Percentiles rank a stretch among this genome's conserved stretches.
Evolutionary conservation across 2,329 filamentous ascomycete genomes (phyloP).

Genomic region (Fusarium equiseti): DNA sequence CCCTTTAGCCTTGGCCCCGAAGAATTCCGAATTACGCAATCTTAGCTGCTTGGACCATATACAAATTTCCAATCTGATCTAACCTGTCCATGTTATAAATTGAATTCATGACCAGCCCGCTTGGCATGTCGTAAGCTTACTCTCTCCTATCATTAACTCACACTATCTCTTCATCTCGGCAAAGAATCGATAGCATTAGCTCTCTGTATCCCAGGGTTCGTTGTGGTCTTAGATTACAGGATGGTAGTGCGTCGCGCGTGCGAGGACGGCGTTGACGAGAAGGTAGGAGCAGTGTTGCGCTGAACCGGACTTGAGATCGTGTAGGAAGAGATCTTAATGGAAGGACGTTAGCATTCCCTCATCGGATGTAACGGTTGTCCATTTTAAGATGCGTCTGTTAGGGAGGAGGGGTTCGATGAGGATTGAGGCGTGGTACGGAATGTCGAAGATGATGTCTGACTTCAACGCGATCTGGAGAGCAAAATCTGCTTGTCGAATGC

Average conservation of each 20-base stretch:
- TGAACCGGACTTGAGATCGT: neutral
- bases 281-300: neutral
- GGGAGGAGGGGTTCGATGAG: neutral
- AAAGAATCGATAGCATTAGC: neutral
- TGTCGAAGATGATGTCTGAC: neutral
- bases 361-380: neutral
- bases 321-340: accelerated
- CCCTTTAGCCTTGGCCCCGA: too few species aligned
- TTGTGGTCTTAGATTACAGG: accelerated
- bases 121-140: neutral
- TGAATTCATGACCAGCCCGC: neutral
- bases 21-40: neutral
- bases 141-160: neutral
- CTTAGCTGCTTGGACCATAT: accelerated
- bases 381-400: accelerated
- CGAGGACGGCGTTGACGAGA: neutral
- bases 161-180: neutral
- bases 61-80: neutral
- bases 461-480: neutral
- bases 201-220: neutral
- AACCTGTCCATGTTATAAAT: neutral
- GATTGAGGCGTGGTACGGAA: neutral
- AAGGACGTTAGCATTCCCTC: accelerated
- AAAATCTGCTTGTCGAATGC: neutral
- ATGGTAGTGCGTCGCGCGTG: too few species aligned